phyloP scores from a whole-genome alignment of 208 protist species.

The Leishmania major region DNA sequence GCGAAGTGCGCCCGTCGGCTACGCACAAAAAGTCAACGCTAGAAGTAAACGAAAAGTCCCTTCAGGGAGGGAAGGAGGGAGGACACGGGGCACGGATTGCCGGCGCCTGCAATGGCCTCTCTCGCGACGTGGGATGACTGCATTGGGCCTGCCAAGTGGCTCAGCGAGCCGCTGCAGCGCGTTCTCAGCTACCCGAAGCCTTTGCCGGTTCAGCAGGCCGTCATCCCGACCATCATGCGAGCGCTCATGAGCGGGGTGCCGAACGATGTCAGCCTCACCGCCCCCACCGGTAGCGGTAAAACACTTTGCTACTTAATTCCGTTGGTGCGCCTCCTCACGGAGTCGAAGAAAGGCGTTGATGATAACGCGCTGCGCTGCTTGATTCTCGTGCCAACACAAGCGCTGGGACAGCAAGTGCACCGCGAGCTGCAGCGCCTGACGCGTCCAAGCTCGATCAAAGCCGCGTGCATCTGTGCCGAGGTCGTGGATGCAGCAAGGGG shows the following conservation, averaged over 20 bases:
- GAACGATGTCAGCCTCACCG: slow-evolving; percentile 89
- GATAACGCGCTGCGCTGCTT: slow-evolving; percentile 74
- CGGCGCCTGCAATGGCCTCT: slow-evolving; percentile 1
- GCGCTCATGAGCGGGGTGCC: slow-evolving; percentile 75
- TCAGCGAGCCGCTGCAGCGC: slow-evolving; percentile 53
- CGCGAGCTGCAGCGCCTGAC: slow-evolving; percentile 68
- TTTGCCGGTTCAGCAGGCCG: slow-evolving; percentile 81
- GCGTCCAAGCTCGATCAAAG: slow-evolving; percentile 64
- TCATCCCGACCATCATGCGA: slow-evolving; percentile 71
- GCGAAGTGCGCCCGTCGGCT: background rate
- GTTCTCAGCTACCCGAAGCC: slow-evolving; percentile 63
- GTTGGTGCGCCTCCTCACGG: slow-evolving; percentile 64
- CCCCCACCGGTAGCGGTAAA: slow-evolving; percentile 91
- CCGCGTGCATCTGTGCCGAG: slow-evolving; percentile 64
- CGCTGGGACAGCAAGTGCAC: slow-evolving; percentile 82
- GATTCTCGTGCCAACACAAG: slow-evolving; percentile 84
- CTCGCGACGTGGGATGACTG: slow-evolving; percentile 25
- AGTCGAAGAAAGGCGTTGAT: slow-evolving; percentile 52
- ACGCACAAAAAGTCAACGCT: background rate
- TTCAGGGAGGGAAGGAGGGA: background rate
- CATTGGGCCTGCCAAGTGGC: slow-evolving; percentile 45
- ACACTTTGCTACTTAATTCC: slow-evolving; percentile 91
- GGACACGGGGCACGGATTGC: too few relatives aligned
- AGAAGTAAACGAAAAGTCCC: background rate
- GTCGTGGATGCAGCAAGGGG: background rate